Base-by-base conservation (phyloP, 805 yeast species). In the Middelhovenomyces tepae region DNA sequence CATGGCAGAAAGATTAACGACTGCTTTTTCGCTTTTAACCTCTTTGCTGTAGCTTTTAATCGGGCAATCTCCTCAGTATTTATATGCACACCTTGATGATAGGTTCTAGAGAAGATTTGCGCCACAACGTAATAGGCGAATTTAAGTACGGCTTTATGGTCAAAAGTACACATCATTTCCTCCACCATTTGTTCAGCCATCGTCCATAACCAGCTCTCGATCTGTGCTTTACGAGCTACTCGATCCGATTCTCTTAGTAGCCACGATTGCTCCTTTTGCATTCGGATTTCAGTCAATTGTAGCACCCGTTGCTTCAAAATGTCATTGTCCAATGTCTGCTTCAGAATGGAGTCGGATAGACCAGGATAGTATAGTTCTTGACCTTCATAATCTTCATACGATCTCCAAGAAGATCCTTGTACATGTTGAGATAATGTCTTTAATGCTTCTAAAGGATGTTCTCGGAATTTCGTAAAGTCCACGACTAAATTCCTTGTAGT, bases 1-100 rank as follows among this genome's bases (percentile, higher is more conserved):
- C 75, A 71, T 2, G 81, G 80, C 37, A 73, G 57, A 38, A 65
- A 69, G 28, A 73, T 44, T 24, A 62, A 42, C 24, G 60, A 50
- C 42, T 57, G 60, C 18, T 53, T 51, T 34, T 57, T 54, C 10
- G 38, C 43, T 32, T 50, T 45, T 22, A 60, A 54, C 41, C 53
- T 54, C 24, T 36, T 39, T 15, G 64, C 64, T 32, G 50, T 50
- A 14, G 43, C 44, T 37, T 47, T 46, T 31, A 62, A 43, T 28
- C 52, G 43, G n/a, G 44, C 47, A 21, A 62, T 44, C 37, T 62
- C 63, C 6, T 32, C 42, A 22, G 51, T 40, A 33, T 53, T 47
- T 31, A 62, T 57, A 38, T 61, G 64, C 32, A 63, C 54, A 9
- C 67, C 67, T 41, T 62, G 66, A 40, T 57, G 55, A 42, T 62